Evolutionary conservation across 768 basidiomycete species (phyloP), one percentile per base, ranked within the genome.

Genomic region (Tricholoma saponaceum): DNA sequence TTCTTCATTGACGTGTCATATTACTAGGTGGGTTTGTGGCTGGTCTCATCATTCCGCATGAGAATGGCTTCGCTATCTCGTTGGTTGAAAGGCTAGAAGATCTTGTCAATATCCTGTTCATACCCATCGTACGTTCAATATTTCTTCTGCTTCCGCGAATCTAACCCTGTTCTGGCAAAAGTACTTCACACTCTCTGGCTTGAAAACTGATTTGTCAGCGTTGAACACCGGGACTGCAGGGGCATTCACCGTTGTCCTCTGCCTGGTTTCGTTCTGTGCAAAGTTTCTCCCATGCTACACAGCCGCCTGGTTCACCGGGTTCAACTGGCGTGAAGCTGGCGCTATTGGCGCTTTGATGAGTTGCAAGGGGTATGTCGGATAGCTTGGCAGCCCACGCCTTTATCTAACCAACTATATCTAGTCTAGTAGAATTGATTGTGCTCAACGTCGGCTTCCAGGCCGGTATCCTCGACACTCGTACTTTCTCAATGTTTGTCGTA

Each of bases 401-500:
- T 37, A 22, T 8, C 33, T 54, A 14, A 62, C 18, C 2, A 7
- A 5, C 1, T 47, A 25, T 8, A 22, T n/a, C 37, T 25, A 86
- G 84, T 32, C 75, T 86, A 20, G 92, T 95, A 23, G 93, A 95
- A 69, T 83, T 95, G 53, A 95, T 97, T 61, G 93, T 95, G 7
- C 82, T 95, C 66, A 97, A 97, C 67, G 85, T 95, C 60, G 94
- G 94, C 51, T 77, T 91, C 7, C 70, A 77, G 59, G 90, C 90
- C 2, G 72, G 73, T 12, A 85, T 90, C 55, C 76, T 89, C 47
- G 77, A 83, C 65, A 71, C 76, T 0, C 80, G 83, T 23, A 82
- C 88, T 10, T 93, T 95, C 76, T 90, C 91, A 0, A 94, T 95
- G 90, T 92, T 95, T 61, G 92, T 95, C 58, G 74, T 95, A 50